These are phyloP conservation scores for Rhodotorula mucilaginosa DNA, from an alignment of 1,284 basidiomycete species.

Conservation along the genomic window DNA sequence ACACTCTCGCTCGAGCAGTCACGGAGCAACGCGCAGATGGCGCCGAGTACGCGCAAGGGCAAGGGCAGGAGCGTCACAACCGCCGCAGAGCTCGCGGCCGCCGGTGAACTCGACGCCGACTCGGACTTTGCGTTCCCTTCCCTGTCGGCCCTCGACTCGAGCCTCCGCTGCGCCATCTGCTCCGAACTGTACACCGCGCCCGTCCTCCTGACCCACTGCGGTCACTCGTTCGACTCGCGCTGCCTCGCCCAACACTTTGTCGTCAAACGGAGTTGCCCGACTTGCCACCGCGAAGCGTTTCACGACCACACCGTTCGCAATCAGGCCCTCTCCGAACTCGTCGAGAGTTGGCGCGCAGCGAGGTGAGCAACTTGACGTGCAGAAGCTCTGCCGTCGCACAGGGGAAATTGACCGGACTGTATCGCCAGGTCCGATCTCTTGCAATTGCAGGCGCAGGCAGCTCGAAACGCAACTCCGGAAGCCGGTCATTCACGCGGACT, in stretches of 20 bases:
- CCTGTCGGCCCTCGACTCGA: slow-evolving; percentile 61
- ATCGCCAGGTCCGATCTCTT: slow-evolving; percentile 12
- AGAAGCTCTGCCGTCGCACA: no score
- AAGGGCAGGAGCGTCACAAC: neutral
- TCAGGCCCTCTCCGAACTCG: slow-evolving; percentile 60
- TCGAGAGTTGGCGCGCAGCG: slow-evolving; percentile 62
- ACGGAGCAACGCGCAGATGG: neutral
- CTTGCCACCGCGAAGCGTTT: slow-evolving; percentile 59
- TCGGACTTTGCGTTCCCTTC: slow-evolving; percentile 64
- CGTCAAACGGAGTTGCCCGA: slow-evolving; percentile 63
- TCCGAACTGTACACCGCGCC: slow-evolving; percentile 67
- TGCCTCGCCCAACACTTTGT: slow-evolving; percentile 52
- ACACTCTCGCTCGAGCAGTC: no score
- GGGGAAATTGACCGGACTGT: slow-evolving; percentile 1
- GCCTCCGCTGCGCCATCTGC: slow-evolving; percentile 68
- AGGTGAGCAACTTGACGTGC: slow-evolving; percentile 54
- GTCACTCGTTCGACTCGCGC: slow-evolving; percentile 71
- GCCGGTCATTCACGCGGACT: neutral
- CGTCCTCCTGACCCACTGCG: slow-evolving; percentile 62
- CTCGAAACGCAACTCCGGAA: neutral
- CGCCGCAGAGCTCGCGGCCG: neutral
- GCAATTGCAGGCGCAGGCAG: slow-evolving; percentile 4
- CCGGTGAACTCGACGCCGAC: slow-evolving; percentile 57
- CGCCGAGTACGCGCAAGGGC: neutral
- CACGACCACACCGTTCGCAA: slow-evolving; percentile 64